Conservation (phyloP, 1,284 basidiomycete species). For the Ustilago curta region DNA sequence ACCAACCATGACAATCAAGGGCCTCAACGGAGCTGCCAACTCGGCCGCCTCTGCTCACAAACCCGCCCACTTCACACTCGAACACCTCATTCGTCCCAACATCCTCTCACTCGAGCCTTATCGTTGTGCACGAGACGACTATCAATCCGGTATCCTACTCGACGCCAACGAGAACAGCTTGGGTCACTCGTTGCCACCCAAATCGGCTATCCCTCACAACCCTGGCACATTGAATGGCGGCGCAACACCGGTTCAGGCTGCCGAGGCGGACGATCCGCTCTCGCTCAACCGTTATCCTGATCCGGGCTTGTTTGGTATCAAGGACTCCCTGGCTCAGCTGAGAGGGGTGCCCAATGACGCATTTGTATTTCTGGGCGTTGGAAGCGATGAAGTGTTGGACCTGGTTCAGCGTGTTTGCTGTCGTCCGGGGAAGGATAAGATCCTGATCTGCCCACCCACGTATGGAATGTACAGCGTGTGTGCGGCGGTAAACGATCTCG, state of each 20-base stretch:
- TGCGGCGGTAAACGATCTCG: slow-evolving; percentile 94
- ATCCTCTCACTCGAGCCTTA: slow-evolving; percentile 93
- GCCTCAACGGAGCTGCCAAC: slow-evolving; percentile 35
- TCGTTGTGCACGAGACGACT: slow-evolving; percentile 96
- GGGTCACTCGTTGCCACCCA: slow-evolving; percentile 81
- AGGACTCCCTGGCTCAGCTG: slow-evolving; percentile 79
- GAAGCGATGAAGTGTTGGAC: slow-evolving; percentile 97
- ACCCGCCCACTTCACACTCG: slow-evolving; percentile 68
- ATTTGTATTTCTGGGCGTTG: slow-evolving; percentile 93
- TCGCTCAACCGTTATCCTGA: slow-evolving; percentile 88
- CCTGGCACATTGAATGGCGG: slow-evolving; percentile 22
- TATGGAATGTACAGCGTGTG: slow-evolving; percentile 98
- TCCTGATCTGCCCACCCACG: slow-evolving; percentile 80
- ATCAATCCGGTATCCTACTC: slow-evolving; percentile 89
- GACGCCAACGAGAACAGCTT: slow-evolving; percentile 98
- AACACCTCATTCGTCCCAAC: slow-evolving; percentile 82
- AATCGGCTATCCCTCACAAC: slow-evolving; percentile 51
- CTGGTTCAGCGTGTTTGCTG: slow-evolving; percentile 91
- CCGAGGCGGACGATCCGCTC: slow-evolving; percentile 61
- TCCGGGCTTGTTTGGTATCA: slow-evolving; percentile 83
- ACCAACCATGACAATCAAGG: slow-evolving; percentile 48
- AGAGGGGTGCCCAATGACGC: slow-evolving; percentile 56
- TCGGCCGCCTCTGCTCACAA: slow-evolving; percentile 56
- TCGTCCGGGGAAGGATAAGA: slow-evolving; percentile 82
- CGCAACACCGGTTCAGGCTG: slow-evolving; percentile 22